Evolutionary conservation across 306 rosid genomes (phyloP).

Genomic region (Canavalia gladiata): DNA sequence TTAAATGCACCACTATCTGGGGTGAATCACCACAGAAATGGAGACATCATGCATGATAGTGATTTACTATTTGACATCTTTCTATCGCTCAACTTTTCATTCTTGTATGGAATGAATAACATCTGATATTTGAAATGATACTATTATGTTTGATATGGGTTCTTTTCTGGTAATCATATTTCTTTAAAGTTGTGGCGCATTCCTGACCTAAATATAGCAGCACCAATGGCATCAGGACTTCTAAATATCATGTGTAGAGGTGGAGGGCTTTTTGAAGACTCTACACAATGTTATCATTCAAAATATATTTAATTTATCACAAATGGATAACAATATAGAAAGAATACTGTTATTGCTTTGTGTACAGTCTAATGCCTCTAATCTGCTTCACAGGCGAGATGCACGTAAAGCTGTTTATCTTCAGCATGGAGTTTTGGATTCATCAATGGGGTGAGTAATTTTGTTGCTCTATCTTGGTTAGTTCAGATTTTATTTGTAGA

Average conservation of each 20-base stretch:
- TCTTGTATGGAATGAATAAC: constrained; percentile 18
- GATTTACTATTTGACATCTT: constrained; percentile 19
- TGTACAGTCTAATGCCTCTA: constrained; percentile 41
- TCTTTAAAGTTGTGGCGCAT: constrained; percentile 11
- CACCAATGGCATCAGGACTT: neutral
- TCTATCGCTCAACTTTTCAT: constrained; percentile 17
- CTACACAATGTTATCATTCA: constrained; percentile 16
- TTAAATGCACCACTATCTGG: neutral
- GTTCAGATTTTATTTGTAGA: neutral
- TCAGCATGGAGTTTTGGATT: constrained; percentile 93
- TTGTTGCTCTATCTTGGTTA: constrained; percentile 28
- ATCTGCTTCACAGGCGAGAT: constrained; percentile 79
- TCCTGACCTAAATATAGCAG: constrained; percentile 29
- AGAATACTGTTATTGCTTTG: constrained; percentile 29
- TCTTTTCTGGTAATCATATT: neutral
- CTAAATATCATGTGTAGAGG: neutral
- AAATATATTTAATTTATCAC: neutral
- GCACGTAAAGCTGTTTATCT: constrained; percentile 86
- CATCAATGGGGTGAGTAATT: constrained; percentile 93
- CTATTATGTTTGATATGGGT: neutral
- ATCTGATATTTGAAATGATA: constrained; percentile 8
- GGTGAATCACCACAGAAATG: constrained; percentile 28
- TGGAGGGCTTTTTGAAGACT: neutral
- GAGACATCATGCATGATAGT: constrained; percentile 7
- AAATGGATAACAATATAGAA: constrained; percentile 3